Conservation (phyloP, 352 stramenopile species). For the Chloridella minuta region DNA sequence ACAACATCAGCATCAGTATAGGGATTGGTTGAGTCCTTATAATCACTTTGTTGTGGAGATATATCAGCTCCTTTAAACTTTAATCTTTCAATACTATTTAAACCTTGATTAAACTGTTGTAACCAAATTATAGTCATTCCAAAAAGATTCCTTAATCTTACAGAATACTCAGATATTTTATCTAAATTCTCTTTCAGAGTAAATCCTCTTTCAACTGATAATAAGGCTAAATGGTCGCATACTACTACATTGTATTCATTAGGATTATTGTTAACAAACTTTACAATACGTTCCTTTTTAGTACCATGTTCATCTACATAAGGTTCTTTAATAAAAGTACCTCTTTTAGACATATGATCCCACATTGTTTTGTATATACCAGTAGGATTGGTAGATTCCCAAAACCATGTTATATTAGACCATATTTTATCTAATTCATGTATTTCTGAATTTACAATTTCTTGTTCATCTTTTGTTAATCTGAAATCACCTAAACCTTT, state of each 20-base stretch:
- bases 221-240: not conserved
- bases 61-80: slow-evolving; percentile 11
- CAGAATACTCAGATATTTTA: slow-evolving; percentile 11
- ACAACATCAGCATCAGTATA: not conserved
- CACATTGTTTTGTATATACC: not conserved
- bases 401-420: not conserved
- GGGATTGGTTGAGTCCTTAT: not conserved
- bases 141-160: slow-evolving; percentile 4
- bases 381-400: slow-evolving; percentile 3
- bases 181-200: not conserved
- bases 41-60: slow-evolving; percentile 11
- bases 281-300: not conserved
- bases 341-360: not conserved
- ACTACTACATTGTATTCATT: slow-evolving; percentile 2
- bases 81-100: not conserved
- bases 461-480: not conserved
- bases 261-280: not conserved
- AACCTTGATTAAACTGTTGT: slow-evolving; percentile 12
- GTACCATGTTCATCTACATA: slow-evolving; percentile 11
- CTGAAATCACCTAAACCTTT: not conserved
- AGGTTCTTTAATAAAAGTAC: not conserved
- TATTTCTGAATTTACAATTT: not conserved
- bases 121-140: not conserved
- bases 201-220: not conserved
- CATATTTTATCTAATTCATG: not conserved